Conservation (phyloP, 768 basidiomycete genomes). For the Leccinum longicurvipes region DNA sequence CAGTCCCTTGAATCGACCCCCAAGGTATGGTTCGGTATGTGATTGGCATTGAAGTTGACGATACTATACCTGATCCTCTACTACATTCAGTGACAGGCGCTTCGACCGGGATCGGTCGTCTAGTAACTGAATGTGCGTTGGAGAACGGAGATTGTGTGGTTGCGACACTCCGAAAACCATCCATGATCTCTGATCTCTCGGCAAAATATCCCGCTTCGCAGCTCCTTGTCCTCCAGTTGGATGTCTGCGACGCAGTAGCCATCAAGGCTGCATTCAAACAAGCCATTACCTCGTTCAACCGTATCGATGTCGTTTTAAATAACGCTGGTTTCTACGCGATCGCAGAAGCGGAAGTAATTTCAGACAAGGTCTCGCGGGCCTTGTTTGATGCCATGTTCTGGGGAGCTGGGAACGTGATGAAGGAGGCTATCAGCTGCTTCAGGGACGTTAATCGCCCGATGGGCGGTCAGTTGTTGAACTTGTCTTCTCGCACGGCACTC, state of each 20-base stretch:
- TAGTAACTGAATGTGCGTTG: slow-evolving; percentile 34
- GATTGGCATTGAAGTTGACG: not conserved
- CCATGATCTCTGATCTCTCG: slow-evolving; percentile 30
- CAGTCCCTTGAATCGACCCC: not conserved
- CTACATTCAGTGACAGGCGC: slow-evolving; percentile 40
- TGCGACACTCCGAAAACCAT: slow-evolving; percentile 44
- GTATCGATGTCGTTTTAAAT: slow-evolving; percentile 45
- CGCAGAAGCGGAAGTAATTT: slow-evolving; percentile 71
- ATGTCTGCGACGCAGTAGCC: slow-evolving; percentile 35
- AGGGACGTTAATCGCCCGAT: slow-evolving; percentile 35
- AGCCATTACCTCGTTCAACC: slow-evolving; percentile 34
- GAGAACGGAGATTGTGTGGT: slow-evolving; percentile 38
- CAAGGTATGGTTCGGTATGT: slow-evolving; percentile 27
- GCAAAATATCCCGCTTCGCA: slow-evolving; percentile 29
- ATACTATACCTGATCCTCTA: not conserved
- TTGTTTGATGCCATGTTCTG: slow-evolving; percentile 39
- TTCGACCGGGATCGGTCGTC: slow-evolving; percentile 39
- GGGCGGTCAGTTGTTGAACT: slow-evolving; percentile 35
- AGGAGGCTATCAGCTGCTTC: slow-evolving; percentile 34
- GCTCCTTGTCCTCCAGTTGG: slow-evolving; percentile 40
- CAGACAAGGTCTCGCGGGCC: slow-evolving; percentile 77
- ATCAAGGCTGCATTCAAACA: slow-evolving; percentile 36
- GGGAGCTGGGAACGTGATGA: slow-evolving; percentile 32
- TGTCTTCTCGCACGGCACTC: slow-evolving; percentile 31
- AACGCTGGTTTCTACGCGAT: slow-evolving; percentile 38